Conservation (phyloP, 768 basidiomycete species). For the Naematelia encephala region DNA sequence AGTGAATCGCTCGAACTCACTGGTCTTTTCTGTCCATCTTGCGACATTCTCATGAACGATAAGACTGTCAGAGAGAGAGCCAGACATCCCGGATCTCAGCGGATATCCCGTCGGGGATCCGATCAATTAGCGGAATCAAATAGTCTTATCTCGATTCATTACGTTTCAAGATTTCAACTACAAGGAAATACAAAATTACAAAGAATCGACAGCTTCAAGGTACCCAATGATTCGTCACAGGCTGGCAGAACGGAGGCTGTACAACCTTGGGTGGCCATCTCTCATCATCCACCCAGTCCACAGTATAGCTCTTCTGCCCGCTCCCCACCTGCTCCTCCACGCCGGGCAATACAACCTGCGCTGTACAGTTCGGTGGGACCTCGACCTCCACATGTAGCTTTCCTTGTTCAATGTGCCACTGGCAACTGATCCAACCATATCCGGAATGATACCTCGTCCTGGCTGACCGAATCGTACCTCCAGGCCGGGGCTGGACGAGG, state of each 20-base stretch:
- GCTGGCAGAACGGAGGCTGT: no score
- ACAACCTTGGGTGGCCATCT: background rate
- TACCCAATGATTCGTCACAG: no score
- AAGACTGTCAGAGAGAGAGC: no score
- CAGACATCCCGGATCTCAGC: background rate
- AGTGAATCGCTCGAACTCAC: background rate
- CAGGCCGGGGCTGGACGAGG: slow-evolving; percentile 26
- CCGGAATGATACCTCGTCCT: slow-evolving; percentile 9
- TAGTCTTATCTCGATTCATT: no score
- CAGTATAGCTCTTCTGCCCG: background rate
- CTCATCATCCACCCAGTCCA: background rate
- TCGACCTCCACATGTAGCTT: slow-evolving; percentile 17
- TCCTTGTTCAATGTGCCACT: slow-evolving; percentile 19
- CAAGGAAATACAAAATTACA: no score
- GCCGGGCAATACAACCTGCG: slow-evolving; percentile 7
- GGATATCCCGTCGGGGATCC: background rate
- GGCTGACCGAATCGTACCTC: slow-evolving; percentile 21
- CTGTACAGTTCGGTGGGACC: slow-evolving; percentile 33
- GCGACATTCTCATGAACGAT: background rate
- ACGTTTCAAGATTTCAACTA: no score
- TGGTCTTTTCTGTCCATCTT: background rate
- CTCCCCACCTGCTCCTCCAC: background rate
- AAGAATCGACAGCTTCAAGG: no score
- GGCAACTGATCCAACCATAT: slow-evolving; percentile 19
- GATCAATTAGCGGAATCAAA: no score